Evolutionary conservation across 371 early-diverging fungal genomes (phyloP), one percentile per base, ranked within the genome.

Genomic region (Mortierella sp.): DNA sequence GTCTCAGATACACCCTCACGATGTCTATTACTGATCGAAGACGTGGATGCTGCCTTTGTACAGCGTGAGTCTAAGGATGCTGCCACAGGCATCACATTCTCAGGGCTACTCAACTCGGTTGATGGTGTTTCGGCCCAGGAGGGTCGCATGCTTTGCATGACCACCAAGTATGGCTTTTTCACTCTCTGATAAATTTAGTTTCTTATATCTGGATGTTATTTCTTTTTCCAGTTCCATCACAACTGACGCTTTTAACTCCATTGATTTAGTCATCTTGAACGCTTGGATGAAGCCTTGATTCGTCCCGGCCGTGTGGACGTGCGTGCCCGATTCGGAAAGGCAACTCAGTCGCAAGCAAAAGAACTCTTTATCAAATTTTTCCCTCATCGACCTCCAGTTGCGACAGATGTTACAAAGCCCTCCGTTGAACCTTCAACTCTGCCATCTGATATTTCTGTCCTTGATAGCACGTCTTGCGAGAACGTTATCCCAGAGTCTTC

Each of bases 231-330:
- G 26, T 1, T 32, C 19, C 13, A n/a, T 60, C 23, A 26, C 42
- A 47, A 22, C n/a, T 8, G n/a, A n/a, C 35, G 15, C 58, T 58
- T 6, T 58, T 31, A 26, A 26, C 42, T 57, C n/a, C 17, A 28
- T 19, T 15, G 7, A 8, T 13, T 2, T 60, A 77, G 77, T 78
- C 97, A 97, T 76, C 85, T 97, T 32, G 96, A 96, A 40, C 90
- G 91, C 17, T 88, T 99, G 32, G 99, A 99, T 75, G 91, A 95
- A 17, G 99, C 99, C 6, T 85, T 99, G 62, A 94, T 98, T 61
- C 90, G 99, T 31, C 98, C 99, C 8, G 99, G 99, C 0, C 92
- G 99, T 42, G 96, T 99, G 31, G 99, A 99, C 73, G 86, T 96
- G 29, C 90, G 95, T 66, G 89, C 93, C 19, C 89, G 90, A 54